Conservation (phyloP, 305 asterid genomes). For the Fraxinus angustifolia region DNA sequence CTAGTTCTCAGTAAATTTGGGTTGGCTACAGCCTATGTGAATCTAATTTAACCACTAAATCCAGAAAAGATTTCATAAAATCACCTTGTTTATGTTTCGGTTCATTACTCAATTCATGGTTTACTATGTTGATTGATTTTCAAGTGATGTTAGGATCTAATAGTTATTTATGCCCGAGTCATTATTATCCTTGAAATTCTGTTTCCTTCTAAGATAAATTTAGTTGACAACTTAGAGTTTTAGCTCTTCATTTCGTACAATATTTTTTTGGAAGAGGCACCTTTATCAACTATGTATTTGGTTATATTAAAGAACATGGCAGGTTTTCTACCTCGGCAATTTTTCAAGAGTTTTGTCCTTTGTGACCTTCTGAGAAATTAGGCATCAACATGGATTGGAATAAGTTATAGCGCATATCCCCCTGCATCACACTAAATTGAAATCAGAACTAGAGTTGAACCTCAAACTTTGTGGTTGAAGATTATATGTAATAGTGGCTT, state of each 20-base stretch:
- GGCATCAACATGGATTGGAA: background rate
- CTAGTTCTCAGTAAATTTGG: background rate
- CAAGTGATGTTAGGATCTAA: background rate
- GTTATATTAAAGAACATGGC: background rate
- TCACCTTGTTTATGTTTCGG: background rate
- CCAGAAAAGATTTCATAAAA: background rate
- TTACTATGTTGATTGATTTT: background rate
- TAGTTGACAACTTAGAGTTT: background rate
- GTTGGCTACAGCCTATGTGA: background rate
- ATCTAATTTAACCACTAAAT: background rate
- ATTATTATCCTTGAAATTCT: background rate
- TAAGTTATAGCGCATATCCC: background rate
- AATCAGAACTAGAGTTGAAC: background rate
- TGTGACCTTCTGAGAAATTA: background rate
- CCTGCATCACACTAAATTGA: background rate
- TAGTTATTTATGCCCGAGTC: background rate
- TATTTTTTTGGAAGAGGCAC: background rate
- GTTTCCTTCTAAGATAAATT: background rate
- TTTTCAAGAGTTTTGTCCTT: background rate
- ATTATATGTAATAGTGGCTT: background rate
- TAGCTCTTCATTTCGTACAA: background rate
- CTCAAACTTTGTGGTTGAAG: background rate
- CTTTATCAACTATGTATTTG: background rate
- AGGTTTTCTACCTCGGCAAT: background rate
- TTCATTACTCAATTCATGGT: background rate